A percentile compares a stretch with the other conserved stretches of the same genome.
phyloP scores from a whole-genome alignment of 352 stramenopile genomes.

The Halophytophthora polymorphica region DNA sequence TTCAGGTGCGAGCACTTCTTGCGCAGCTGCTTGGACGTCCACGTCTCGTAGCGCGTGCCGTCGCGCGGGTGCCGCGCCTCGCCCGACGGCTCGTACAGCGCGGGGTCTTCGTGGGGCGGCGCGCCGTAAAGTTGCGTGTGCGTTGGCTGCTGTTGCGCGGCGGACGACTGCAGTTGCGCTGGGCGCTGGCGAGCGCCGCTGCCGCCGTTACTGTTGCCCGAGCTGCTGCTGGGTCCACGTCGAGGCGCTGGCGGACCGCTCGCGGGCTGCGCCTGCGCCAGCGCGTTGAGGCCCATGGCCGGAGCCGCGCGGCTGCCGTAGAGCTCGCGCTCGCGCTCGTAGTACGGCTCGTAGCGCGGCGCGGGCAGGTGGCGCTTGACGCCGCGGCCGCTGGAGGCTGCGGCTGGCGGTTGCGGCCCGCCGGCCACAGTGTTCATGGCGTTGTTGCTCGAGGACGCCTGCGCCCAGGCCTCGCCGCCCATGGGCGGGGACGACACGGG shows the following conservation, averaged over 20 bases:
- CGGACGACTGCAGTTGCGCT: neutral
- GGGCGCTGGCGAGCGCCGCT: neutral
- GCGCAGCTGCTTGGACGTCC: constrained; percentile 77
- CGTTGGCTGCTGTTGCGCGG: constrained; percentile 4
- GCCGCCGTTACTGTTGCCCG: too few species aligned
- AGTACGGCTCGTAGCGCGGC: constrained; percentile 21
- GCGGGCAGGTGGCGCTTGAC: constrained; percentile 41
- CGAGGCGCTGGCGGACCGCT: too few species aligned
- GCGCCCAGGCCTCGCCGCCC: constrained; percentile 18
- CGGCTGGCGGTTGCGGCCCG: neutral
- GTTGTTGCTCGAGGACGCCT: constrained; percentile 6
- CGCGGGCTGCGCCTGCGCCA: too few species aligned
- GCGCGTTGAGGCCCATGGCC: too few species aligned
- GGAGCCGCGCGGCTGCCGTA: neutral
- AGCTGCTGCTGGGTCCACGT: too few species aligned
- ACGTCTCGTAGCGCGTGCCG: constrained; percentile 71
- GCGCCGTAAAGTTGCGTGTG: constrained; percentile 17
- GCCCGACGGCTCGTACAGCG: constrained; percentile 34
- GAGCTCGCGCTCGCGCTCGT: constrained; percentile 6
- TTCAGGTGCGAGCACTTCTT: constrained; percentile 84
- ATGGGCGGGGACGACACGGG: constrained; percentile 30
- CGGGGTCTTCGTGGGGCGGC: constrained; percentile 34
- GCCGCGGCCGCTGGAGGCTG: constrained; percentile 14
- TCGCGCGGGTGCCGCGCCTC: constrained; percentile 55
- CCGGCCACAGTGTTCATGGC: constrained; percentile 1